A percentile compares a stretch with the other conserved stretches of the same genome.
These are phyloP conservation scores for Scytalidium sp. DNA, from an alignment of 2,329 filamentous ascomycete species.

Conservation along the genomic window DNA sequence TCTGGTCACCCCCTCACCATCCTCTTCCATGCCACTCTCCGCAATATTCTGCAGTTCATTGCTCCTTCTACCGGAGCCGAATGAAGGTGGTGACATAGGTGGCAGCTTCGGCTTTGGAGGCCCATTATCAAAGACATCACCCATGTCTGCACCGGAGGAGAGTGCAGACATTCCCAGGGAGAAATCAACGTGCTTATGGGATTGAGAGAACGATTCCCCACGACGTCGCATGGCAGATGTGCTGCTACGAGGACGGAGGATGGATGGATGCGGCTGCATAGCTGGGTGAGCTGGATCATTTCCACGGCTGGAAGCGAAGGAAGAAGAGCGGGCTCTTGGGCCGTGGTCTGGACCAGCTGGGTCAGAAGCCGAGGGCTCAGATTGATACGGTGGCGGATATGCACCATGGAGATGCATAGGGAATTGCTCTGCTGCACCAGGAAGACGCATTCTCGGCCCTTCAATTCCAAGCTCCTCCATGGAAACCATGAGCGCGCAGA, in stretches of 20 bases:
- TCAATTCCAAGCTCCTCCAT: slow-evolving; percentile 47
- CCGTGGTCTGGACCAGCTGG: slow-evolving; percentile 2
- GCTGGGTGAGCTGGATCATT: slow-evolving; percentile 17
- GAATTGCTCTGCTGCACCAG: slow-evolving; percentile 24
- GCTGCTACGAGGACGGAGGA: slow-evolving; percentile 48
- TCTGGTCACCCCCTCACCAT: slow-evolving; percentile 9
- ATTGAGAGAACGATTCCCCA: slow-evolving; percentile 54
- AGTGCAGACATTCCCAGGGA: slow-evolving; percentile 64
- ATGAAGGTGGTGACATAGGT: slow-evolving; percentile 36
- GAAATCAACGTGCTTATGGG: slow-evolving; percentile 66
- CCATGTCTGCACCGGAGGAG: slow-evolving; percentile 54
- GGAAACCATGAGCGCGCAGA: slow-evolving; percentile 83
- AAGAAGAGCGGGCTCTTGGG: slow-evolving; percentile 26
- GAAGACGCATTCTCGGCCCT: slow-evolving; percentile 28
- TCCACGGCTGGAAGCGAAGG: slow-evolving; percentile 35
- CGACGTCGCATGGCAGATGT: slow-evolving; percentile 41
- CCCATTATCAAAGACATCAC: slow-evolving; percentile 63
- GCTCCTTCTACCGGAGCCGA: slow-evolving; percentile 8
- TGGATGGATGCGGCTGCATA: slow-evolving; percentile 43
- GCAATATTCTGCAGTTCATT: slow-evolving; percentile 4
- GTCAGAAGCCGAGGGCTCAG: slow-evolving; percentile 2
- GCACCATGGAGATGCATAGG: slow-evolving; percentile 25
- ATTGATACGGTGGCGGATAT: slow-evolving; percentile 16
- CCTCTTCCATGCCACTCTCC: slow-evolving; percentile 12
- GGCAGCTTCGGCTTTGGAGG: slow-evolving; percentile 22